Conservation (phyloP, 164 flowering plant genomes). For the Macadamia tetraphylla region DNA sequence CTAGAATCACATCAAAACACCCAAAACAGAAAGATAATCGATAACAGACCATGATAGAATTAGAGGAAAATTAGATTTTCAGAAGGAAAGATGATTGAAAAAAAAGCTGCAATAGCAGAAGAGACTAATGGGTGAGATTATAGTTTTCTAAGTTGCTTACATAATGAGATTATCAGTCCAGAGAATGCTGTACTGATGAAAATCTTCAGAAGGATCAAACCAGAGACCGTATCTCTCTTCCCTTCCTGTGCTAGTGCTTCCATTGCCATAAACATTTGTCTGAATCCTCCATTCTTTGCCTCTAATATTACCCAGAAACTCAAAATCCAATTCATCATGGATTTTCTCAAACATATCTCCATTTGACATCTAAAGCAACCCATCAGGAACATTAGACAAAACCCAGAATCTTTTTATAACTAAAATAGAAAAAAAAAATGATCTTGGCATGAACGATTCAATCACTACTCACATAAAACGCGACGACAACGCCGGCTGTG, state of each 20-base stretch:
- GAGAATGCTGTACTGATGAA: slow-evolving; percentile 78
- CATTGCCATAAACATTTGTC: slow-evolving; percentile 85
- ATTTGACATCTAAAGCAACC: slow-evolving; percentile 70
- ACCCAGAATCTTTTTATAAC: no score
- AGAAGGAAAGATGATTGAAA: background rate
- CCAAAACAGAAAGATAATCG: slow-evolving; percentile 4
- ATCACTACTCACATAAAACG: slow-evolving; percentile 71
- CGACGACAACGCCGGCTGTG: slow-evolving; percentile 93
- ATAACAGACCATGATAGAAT: background rate
- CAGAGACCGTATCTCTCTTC: slow-evolving; percentile 87
- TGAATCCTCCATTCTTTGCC: slow-evolving; percentile 89
- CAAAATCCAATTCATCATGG: slow-evolving; percentile 86
- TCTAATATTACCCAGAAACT: slow-evolving; percentile 79
- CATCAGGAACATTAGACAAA: no score
- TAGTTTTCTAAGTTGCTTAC: slow-evolving; percentile 32
- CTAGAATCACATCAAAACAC: slow-evolving; percentile 7
- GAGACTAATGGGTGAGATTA: background rate
- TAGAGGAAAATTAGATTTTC: background rate
- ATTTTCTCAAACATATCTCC: slow-evolving; percentile 77
- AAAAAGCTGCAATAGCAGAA: background rate
- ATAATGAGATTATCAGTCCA: slow-evolving; percentile 75
- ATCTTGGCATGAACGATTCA: background rate
- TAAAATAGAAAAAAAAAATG: background rate
- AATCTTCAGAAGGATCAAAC: slow-evolving; percentile 92
- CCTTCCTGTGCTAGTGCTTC: slow-evolving; percentile 80